phyloP scores from a whole-genome alignment of 345 rosid genomes.

The Mallotus nudiflorus region DNA sequence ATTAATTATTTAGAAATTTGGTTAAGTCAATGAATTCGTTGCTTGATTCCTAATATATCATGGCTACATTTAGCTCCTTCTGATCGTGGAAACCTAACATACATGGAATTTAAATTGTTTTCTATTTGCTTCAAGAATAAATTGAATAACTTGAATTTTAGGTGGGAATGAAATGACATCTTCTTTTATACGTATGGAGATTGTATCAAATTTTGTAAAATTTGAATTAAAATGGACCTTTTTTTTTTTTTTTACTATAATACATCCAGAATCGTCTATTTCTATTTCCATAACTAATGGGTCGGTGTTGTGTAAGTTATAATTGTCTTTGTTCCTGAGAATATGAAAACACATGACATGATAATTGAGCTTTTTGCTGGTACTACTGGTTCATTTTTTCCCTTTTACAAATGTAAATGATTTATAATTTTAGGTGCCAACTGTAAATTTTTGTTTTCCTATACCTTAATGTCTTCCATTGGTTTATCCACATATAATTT shows the following conservation, averaged over 20 bases:
- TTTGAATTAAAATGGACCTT: no score
- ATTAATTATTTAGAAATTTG: no score
- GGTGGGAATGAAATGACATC: not conserved
- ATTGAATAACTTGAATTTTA: not conserved
- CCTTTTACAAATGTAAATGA: not conserved
- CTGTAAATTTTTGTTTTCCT: not conserved
- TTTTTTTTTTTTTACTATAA: not conserved
- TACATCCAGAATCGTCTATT: not conserved
- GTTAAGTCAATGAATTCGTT: no score
- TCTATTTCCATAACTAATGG: not conserved
- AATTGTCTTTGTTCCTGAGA: not conserved
- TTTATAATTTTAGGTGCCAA: not conserved
- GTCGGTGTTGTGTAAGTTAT: not conserved
- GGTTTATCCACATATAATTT: no score
- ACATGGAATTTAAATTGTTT: not conserved
- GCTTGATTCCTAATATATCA: no score
- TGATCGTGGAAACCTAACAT: no score
- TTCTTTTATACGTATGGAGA: no score
- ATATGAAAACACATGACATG: not conserved
- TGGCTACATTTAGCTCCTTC: no score
- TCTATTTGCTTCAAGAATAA: not conserved
- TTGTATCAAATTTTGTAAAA: no score
- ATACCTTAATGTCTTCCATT: not conserved
- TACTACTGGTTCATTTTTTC: not conserved
- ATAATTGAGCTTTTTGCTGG: not conserved